Base-by-base conservation (phyloP, 2,329 filamentous ascomycete species). In the Pseudogymnoascus verrucosus region DNA sequence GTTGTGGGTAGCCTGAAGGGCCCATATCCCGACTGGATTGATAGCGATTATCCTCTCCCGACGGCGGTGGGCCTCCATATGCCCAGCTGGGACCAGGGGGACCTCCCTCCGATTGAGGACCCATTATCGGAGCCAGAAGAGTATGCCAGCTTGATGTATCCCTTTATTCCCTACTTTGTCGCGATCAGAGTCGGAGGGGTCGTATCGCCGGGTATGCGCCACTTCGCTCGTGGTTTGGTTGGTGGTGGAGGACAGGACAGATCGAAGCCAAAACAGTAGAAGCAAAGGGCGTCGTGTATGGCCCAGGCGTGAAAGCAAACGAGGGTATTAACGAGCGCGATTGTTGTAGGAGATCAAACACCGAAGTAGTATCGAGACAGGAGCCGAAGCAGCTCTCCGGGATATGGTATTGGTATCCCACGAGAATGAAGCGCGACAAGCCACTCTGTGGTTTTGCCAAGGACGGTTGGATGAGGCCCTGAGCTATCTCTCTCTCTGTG, bases 101-200 rank as follows among this genome's bases (percentile, higher is more conserved):
- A 63, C 71, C 70, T 67, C 72, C 71, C 70, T 76, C 74, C 60
- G 72, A 70, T 64, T 74, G 72, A 68, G 74, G 72, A 68, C 73
- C 69, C 74, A 75, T 73, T n/a, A 23, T 63, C 21, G 26, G 31
- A 60, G 16, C 16, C 61, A 54, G 23, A 40, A 47, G 19, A 54
- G 54, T 51, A 42, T 47, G 31, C 39, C 37, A 31, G 39, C 21
- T 62, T 62, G 61, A 14, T 47, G 11, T 47, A 47, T 47, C 42
- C 42, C 42, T 21, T 47, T 47, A 26, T 12, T 14, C 8, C 42
- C 42, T 47, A 47, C 42, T 47, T 26, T 26, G 42, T 47, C 42
- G 42, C 42, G 42, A 47, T 47, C 42, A 47, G 42, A 47, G 42
- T 31, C 62, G 26, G 61, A 47, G 59, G 64, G 64, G 63, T 62